Percentiles rank a stretch among this genome's conserved stretches.
Evolutionary conservation across 1,284 basidiomycete species (phyloP).

Genomic region (Ganoderma meredithae): DNA sequence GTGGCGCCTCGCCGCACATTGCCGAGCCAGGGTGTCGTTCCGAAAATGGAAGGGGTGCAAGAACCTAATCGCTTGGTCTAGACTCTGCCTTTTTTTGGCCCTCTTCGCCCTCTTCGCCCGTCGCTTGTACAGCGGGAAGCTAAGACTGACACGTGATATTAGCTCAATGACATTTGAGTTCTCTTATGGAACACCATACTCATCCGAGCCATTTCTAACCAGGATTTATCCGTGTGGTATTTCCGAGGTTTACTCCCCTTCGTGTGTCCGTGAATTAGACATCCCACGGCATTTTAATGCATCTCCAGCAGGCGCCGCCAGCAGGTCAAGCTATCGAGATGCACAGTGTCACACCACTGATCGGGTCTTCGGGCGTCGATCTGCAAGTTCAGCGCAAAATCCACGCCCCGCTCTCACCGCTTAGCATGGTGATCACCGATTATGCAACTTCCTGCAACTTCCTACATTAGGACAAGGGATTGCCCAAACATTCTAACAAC

Average conservation of each 20-base stretch:
- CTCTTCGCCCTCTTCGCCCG: neutral
- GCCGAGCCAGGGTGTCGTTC: conserved; percentile 10
- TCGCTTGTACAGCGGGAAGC: neutral
- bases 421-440: conserved; percentile 2
- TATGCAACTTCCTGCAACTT: neutral
- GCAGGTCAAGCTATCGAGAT: conserved; percentile 7
- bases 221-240: conserved; percentile 19
- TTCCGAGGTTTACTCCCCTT: conserved; percentile 17
- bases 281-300: conserved; percentile 1
- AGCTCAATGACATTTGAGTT: neutral
- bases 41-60: conserved; percentile 23
- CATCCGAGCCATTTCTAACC: neutral
- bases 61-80: conserved; percentile 10
- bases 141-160: neutral
- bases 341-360: conserved; percentile 6
- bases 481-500: neutral
- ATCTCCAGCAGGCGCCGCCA: neutral
- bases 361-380: conserved; percentile 18
- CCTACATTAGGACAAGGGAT: neutral
- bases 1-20: conserved; percentile 13
- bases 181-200: neutral
- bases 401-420: neutral
- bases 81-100: neutral
- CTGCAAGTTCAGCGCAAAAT: neutral
- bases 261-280: conserved; percentile 3